Base-by-base conservation (phyloP, 2,329 filamentous ascomycete genomes). In the Aureobasidium melanogenum region DNA sequence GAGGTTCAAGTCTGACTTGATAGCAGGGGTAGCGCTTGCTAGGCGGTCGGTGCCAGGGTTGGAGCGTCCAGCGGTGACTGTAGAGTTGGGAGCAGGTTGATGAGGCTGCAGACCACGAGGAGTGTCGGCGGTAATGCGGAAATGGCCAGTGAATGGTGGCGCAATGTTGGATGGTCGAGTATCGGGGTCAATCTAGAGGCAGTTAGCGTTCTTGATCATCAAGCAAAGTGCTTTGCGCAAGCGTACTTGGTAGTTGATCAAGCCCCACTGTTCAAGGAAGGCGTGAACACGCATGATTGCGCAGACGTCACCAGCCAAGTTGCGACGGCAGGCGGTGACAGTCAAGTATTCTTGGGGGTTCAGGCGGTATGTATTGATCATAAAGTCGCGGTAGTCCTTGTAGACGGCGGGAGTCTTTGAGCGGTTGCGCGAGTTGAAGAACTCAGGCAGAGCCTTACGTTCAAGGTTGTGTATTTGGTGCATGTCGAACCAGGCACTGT, bases 401-500 rank as follows among this genome's bases (percentile, higher is more conserved):
- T 99, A 99, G 24, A 97, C 90, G 52, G 91, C 87, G 0, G 91
- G 88, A 0, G 94, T 99, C 79, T 99, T 99, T 85, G 94, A 97
- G 69, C 94, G 88, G 76, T 99, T 99, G 63, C 94, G 86, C 74
- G 86, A 93, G 79, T 99, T 99, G 84, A 99, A 99, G 77, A 97
- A 99, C 74, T 99, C 94, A 22, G 93, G 91, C 67, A 99, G 82
- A 8, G 91, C 91, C 76, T 97, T 99, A 72, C 88, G 89, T 79
- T 99, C 94, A 68, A 97, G 88, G 63, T 85, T 84, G 75, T 97
- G 89, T 70, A 99, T 88, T 54, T 84, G 82, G 73, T 92, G 89
- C 93, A 99, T 97, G 75, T 99, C 94, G 74, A 99, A 99, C 94
- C 94, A 99, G 15, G 89, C 94, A 72, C 91, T 95, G 76, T 99